Evolutionary conservation across 768 basidiomycete species (phyloP).

Genomic region (Leccinum longicurvipes): DNA sequence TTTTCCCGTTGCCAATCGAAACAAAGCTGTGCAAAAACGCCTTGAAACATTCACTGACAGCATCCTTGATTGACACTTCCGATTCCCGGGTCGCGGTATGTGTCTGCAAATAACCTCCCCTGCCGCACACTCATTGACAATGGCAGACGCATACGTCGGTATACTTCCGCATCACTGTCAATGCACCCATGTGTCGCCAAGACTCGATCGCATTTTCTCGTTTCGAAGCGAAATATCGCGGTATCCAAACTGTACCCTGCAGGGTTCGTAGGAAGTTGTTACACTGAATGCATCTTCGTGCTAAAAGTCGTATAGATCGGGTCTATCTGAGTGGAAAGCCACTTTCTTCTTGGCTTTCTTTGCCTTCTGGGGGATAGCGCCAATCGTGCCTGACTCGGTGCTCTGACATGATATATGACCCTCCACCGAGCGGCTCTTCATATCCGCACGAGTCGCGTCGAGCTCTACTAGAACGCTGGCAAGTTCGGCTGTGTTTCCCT

Average conservation of each 20-base stretch:
- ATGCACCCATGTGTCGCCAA: neutral
- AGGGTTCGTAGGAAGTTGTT: neutral
- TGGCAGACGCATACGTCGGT: neutral
- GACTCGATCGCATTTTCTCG: neutral
- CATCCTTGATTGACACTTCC: slow-evolving; percentile 8
- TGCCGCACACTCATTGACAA: neutral
- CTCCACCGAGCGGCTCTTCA: neutral
- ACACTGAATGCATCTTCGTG: neutral
- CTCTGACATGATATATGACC: slow-evolving; percentile 12
- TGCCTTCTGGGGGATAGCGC: slow-evolving; percentile 17
- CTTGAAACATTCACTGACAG: slow-evolving; percentile 19
- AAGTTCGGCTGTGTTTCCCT: slow-evolving; percentile 16
- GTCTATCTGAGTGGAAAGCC: slow-evolving; percentile 61
- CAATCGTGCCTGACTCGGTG: neutral
- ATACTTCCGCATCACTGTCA: neutral
- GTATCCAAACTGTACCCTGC: neutral
- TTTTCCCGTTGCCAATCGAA: slow-evolving; percentile 3
- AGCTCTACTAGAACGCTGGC: slow-evolving; percentile 45
- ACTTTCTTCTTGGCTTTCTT: slow-evolving; percentile 65
- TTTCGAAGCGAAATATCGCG: neutral
- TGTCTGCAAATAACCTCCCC: neutral
- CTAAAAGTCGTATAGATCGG: slow-evolving; percentile 76
- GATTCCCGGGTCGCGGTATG: slow-evolving; percentile 3
- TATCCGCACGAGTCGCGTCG: slow-evolving; percentile 29
- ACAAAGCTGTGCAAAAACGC: slow-evolving; percentile 13